Evolutionary conservation across 331 rosid genomes (phyloP), one percentile per base, ranked within the genome.

Genomic region (Pyracantha coccinea): DNA sequence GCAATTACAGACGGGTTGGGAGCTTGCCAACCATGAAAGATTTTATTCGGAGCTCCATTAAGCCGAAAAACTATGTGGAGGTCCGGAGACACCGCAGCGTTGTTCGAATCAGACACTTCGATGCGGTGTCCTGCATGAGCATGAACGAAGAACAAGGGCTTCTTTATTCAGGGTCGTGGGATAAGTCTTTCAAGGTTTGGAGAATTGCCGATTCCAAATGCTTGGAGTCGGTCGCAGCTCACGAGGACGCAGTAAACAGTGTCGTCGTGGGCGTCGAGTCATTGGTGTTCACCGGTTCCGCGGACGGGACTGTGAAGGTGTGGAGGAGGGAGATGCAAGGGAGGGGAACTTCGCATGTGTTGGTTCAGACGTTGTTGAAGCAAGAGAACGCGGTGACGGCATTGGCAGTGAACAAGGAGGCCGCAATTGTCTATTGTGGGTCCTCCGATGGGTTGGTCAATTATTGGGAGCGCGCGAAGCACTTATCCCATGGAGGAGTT

Each of bases 341-440:
- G 12, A 84, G 81, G 11, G 83, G 75, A 24, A 79, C 86, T 6
- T 73, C 41, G 69, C 99, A 89, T 73, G 69, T 78, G 13, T 31
- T 95, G 73, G 85, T 86, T 12, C 89, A 84, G 32, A 68, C 86
- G 28, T 61, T 95, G 80, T 13, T 95, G 79, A 78, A 80, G 71
- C 97, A 89, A 38, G 97, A 95, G 55, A 79, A 75, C 81, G 99
- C 99, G 0, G 88, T 95, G 13, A 95, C 97, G 17, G 91, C 99
- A 1, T 59, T 95, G 80, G 93, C 88, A 0, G 92, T 90, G n/a
- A 89, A 82, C 80, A 12, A 44, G 8, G 75, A 68, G 4, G 66
- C 85, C 3, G 82, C 77, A 8, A 83, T 86, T 13, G 10, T 95
- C 4, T 95, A 92, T 50, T 78, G 92, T 16, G 99, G 97, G 0